Percentiles rank a stretch among this genome's conserved stretches.
phyloP scores from a whole-genome alignment of 306 rosid species.

The Vigna unguiculata region DNA sequence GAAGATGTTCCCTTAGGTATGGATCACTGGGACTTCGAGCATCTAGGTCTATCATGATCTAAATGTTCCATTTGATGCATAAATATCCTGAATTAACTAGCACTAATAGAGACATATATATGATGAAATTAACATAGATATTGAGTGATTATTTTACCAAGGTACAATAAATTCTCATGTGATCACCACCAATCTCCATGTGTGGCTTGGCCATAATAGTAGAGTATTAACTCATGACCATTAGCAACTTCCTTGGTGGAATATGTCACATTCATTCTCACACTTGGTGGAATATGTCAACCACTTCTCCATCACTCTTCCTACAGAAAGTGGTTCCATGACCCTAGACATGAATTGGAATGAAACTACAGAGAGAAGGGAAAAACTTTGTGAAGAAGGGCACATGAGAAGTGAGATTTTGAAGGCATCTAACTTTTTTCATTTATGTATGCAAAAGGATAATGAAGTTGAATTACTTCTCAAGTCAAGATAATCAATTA shows the following conservation, averaged over 20 bases:
- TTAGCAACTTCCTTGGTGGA: conserved; percentile 68
- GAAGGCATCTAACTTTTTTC: too few species aligned
- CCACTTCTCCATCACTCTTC: conserved; percentile 93
- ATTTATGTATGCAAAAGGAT: too few species aligned
- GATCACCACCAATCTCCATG: conserved; percentile 82
- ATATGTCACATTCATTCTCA: conserved; percentile 73
- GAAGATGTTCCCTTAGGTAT: conserved; percentile 78
- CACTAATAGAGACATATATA: conserved; percentile 16
- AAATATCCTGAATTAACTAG: conserved; percentile 15
- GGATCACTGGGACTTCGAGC: conserved; percentile 98
- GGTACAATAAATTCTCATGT: conserved; percentile 80
- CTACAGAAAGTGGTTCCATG: conserved; percentile 68
- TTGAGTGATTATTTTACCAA: conserved; percentile 52
- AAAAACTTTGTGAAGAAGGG: conserved; percentile 23
- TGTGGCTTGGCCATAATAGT: conserved; percentile 63
- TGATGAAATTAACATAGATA: not conserved
- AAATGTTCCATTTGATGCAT: conserved; percentile 9
- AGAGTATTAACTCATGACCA: conserved; percentile 83
- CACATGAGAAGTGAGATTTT: conserved; percentile 33
- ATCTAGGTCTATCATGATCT: conserved; percentile 97
- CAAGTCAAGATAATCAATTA: too few species aligned
- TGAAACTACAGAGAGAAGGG: conserved; percentile 10
- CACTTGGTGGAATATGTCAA: conserved; percentile 82
- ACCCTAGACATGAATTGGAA: conserved; percentile 54
- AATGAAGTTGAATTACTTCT: too few species aligned